A percentile compares a stretch with the other conserved stretches of the same genome.
These are phyloP conservation scores for Schrenkiella parvula DNA, from an alignment of 345 rosid species.

Conservation along the genomic window DNA sequence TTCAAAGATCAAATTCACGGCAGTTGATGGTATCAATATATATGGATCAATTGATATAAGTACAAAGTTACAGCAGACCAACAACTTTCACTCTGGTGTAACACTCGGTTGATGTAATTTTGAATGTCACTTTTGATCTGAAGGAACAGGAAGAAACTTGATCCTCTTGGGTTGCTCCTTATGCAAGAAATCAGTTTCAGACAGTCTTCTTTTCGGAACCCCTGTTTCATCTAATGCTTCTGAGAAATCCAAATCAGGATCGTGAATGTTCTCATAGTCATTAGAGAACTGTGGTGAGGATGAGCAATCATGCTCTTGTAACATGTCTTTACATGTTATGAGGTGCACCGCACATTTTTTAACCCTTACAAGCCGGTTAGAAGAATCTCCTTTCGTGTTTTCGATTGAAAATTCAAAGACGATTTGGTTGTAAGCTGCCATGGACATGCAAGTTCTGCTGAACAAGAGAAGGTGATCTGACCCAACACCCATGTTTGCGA, in stretches of 20 bases:
- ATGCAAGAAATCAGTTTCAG: not conserved
- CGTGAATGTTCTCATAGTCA: not conserved
- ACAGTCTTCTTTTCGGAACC: constrained; percentile 1
- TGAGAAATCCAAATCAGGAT: constrained; percentile 13
- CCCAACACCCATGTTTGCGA: constrained; percentile 10
- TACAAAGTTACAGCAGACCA: not conserved
- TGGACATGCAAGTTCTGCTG: constrained; percentile 24
- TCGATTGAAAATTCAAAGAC: constrained; percentile 17
- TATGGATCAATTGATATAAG: not conserved
- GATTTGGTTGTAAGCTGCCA: constrained; percentile 11
- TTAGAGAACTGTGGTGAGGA: not conserved
- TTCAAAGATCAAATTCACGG: constrained; percentile 6
- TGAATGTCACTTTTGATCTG: not conserved
- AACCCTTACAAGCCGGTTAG: constrained; percentile 3
- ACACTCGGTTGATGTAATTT: not conserved
- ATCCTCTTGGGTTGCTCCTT: constrained; percentile 22
- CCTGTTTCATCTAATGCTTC: constrained; percentile 1
- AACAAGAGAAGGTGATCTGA: constrained; percentile 33
- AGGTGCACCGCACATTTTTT: constrained; percentile 29
- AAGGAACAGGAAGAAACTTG: constrained; percentile 11
- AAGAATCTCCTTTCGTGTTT: constrained; percentile 10
- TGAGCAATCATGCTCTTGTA: constrained; percentile 3
- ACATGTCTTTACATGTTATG: constrained; percentile 22
- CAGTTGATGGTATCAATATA: constrained; percentile 5
- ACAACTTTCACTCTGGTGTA: not conserved